phyloP scores from a whole-genome alignment of 2,329 filamentous ascomycete genomes.

The Rhytidhysteron rufulum region DNA sequence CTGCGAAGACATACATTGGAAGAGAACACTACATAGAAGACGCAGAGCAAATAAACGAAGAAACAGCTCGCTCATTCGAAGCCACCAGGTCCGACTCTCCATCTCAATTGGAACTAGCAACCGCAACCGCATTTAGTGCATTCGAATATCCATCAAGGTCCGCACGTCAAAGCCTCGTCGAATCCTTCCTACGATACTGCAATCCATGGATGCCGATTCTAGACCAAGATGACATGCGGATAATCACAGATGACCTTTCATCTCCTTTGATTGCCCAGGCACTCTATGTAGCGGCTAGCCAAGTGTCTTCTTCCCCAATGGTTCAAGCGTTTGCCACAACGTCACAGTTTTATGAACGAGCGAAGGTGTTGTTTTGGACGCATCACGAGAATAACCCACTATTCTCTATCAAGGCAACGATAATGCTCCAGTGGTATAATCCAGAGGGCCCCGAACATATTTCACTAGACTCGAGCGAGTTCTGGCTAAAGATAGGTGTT shows the following conservation, averaged over 20 bases:
- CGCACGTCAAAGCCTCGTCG: conserved; percentile 6
- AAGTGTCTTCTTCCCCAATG: conserved; percentile 35
- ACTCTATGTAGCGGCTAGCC: conserved; percentile 40
- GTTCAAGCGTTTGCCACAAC: conserved; percentile 31
- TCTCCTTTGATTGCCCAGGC: conserved; percentile 33
- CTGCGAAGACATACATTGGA: no score
- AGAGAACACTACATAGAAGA: no score
- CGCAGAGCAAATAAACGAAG: no score
- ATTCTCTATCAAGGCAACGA: conserved; percentile 37
- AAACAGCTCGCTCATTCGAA: no score
- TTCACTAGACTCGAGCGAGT: conserved; percentile 43
- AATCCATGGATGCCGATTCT: conserved; percentile 42
- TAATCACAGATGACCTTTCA: conserved; percentile 20
- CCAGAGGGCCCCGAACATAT: conserved; percentile 40
- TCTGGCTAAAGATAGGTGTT: conserved; percentile 42
- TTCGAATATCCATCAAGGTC: no score
- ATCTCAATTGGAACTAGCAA: no score
- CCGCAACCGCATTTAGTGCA: no score
- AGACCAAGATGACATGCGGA: conserved; percentile 38
- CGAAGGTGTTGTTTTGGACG: conserved; percentile 31
- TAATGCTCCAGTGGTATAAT: conserved; percentile 43
- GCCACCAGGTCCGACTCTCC: no score
- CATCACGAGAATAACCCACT: conserved; percentile 35
- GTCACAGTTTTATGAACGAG: conserved; percentile 31
- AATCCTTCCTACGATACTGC: conserved; percentile 14